Conservation (phyloP, 805 yeast genomes). For the Tetrapisispora namnaoensis region DNA sequence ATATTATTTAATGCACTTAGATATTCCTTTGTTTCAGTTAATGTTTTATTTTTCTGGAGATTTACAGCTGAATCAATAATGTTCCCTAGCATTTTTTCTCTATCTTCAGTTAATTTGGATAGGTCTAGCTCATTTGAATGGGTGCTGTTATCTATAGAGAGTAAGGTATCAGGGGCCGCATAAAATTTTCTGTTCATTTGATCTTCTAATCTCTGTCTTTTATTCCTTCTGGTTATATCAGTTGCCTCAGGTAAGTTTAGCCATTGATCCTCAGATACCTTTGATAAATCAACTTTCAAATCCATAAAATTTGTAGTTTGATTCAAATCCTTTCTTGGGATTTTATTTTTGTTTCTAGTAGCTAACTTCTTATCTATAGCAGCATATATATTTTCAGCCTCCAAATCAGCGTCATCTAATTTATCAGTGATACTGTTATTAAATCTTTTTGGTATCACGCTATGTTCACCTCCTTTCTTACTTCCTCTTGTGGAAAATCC, state of each 20-base stretch:
- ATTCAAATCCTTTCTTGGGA: conserved; percentile 9
- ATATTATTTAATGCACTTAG: conserved; percentile 31
- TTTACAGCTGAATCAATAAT: conserved; percentile 37
- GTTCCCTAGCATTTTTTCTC: conserved; percentile 47
- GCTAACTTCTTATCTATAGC: conserved; percentile 51
- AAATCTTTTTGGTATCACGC: conserved; percentile 17
- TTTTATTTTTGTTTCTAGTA: conserved; percentile 20
- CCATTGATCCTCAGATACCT: conserved; percentile 69
- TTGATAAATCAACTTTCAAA: conserved; percentile 50
- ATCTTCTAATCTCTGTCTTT: conserved; percentile 53
- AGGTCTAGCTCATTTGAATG: conserved; percentile 35
- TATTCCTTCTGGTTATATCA: conserved; percentile 73
- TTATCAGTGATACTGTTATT: conserved; percentile 8
- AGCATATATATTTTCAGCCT: conserved; percentile 64
- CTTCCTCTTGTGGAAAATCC: conserved; percentile 87
- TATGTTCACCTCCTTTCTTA: conserved; percentile 10
- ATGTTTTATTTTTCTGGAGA: conserved; percentile 4
- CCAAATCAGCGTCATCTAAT: conserved; percentile 50
- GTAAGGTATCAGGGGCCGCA: conserved; percentile 70
- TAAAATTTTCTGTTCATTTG: conserved; percentile 61
- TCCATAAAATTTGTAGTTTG: conserved; percentile 55
- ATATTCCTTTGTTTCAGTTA: conserved; percentile 31
- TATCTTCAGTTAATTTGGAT: conserved; percentile 49
- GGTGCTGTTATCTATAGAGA: conserved; percentile 50
- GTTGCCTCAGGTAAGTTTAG: conserved; percentile 74